A percentile compares a stretch with the other conserved stretches of the same genome.
These are phyloP conservation scores for Diplodia scrobiculata DNA, from an alignment of 2,329 filamentous ascomycete species.

Conservation along the genomic window DNA sequence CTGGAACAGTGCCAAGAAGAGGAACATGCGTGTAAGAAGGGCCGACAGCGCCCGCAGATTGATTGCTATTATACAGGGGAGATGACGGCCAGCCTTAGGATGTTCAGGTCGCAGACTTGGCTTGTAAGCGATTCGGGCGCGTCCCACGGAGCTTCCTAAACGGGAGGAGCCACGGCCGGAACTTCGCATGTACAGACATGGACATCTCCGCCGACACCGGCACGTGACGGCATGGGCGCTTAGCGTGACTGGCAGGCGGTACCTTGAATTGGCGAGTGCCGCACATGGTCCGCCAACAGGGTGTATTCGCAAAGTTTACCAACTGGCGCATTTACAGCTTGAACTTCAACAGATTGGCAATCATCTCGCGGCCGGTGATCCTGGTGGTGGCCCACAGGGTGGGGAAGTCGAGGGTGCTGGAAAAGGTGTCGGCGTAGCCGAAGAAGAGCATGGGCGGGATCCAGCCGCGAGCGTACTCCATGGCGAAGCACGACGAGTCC, in stretches of 20 bases:
- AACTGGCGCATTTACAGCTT: slow-evolving; percentile 62
- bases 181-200: not conserved
- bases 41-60: not conserved
- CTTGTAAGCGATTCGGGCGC: not conserved
- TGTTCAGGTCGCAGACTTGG: not conserved
- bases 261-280: too few relatives aligned
- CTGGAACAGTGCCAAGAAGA: not conserved
- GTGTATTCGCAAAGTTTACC: not conserved
- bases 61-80: slow-evolving; percentile 1
- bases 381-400: slow-evolving; percentile 78
- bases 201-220: not conserved
- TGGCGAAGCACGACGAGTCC: slow-evolving; percentile 73
- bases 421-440: slow-evolving; percentile 78
- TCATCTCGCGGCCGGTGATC: slow-evolving; percentile 76
- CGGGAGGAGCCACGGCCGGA: not conserved
- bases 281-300: too few relatives aligned
- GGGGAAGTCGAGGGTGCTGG: slow-evolving; percentile 79
- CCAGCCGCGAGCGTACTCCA: slow-evolving; percentile 85
- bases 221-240: not conserved
- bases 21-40: not conserved
- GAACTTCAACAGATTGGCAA: slow-evolving; percentile 67
- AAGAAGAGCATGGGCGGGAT: slow-evolving; percentile 93
- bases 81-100: not conserved
- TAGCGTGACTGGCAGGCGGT: slow-evolving; percentile 1
- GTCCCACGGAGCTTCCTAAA: not conserved